These are phyloP conservation scores for Fistulina hepatica DNA, from an alignment of 1,284 basidiomycete species.

Conservation along the genomic window DNA sequence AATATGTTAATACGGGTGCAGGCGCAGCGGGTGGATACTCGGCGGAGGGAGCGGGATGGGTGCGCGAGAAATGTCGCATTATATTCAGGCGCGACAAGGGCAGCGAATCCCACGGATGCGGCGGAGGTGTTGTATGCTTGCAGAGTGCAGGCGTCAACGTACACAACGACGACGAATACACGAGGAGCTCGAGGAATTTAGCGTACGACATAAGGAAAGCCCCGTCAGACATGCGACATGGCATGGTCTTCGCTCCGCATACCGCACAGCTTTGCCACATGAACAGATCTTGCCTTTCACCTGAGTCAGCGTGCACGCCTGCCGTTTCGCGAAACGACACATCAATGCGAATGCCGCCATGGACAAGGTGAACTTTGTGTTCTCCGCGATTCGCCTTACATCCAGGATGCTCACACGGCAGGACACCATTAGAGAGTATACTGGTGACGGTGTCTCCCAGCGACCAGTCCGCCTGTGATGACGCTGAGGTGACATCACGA, in stretches of 20 bases:
- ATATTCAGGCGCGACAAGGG: slow-evolving; percentile 35
- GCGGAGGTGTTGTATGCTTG: slow-evolving; percentile 36
- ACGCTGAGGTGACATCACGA: too few species aligned
- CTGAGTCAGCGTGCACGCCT: slow-evolving; percentile 2
- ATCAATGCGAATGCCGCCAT: slow-evolving; percentile 35
- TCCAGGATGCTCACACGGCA: slow-evolving; percentile 29
- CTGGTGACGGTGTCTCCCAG: slow-evolving; percentile 34
- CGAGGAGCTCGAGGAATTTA: slow-evolving; percentile 55
- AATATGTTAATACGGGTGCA: slow-evolving; percentile 42
- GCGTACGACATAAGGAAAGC: slow-evolving; percentile 48
- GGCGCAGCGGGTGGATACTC: too few species aligned
- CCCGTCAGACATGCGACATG: slow-evolving; percentile 38
- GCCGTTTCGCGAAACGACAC: slow-evolving; percentile 20
- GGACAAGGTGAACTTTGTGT: slow-evolving; percentile 42
- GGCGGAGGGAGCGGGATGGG: too few species aligned
- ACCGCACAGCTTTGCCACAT: slow-evolving; percentile 49
- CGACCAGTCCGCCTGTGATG: slow-evolving; percentile 10
- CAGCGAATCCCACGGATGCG: slow-evolving; percentile 18
- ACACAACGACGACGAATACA: slow-evolving; percentile 44
- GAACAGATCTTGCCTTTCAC: slow-evolving; percentile 18
- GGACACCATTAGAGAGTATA: slow-evolving; percentile 23
- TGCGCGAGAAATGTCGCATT: slow-evolving; percentile 39
- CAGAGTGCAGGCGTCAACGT: slow-evolving; percentile 35
- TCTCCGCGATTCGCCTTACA: slow-evolving; percentile 33
- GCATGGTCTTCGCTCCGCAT: slow-evolving; percentile 34